Conservation (phyloP, 225 moss, liverwort and hornwort species). For the Polytrichum formosum region DNA sequence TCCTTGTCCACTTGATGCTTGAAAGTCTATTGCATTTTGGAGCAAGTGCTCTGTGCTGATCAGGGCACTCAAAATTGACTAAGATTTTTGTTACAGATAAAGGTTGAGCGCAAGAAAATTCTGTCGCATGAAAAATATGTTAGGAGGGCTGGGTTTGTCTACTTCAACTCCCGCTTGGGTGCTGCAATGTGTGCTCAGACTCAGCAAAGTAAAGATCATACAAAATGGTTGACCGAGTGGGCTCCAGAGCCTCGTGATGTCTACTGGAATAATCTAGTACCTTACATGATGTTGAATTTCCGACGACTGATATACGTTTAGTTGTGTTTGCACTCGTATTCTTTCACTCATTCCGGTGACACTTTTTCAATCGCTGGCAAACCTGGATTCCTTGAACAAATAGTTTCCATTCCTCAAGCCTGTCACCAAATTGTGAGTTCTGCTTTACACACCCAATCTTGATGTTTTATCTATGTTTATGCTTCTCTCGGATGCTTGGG, state of each 20-base stretch:
- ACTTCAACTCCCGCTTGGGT: slow-evolving; percentile 51
- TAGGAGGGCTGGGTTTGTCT: slow-evolving; percentile 22
- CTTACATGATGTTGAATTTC: slow-evolving; percentile 29
- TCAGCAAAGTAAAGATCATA: neutral
- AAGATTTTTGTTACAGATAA: slow-evolving; percentile 25
- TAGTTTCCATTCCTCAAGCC: slow-evolving; percentile 31
- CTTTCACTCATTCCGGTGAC: slow-evolving; percentile 40
- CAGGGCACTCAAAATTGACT: neutral
- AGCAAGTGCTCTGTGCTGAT: no score
- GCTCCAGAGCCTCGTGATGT: slow-evolving; percentile 24
- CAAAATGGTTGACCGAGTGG: slow-evolving; percentile 52
- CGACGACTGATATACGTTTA: slow-evolving; percentile 20
- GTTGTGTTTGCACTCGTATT: slow-evolving; percentile 20
- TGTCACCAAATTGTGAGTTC: slow-evolving; percentile 43
- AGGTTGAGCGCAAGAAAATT: slow-evolving; percentile 20
- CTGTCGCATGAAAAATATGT: slow-evolving; percentile 14
- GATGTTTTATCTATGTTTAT: no score
- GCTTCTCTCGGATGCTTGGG: no score
- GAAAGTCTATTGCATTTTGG: no score
- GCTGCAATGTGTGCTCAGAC: slow-evolving; percentile 62
- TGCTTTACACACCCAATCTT: neutral
- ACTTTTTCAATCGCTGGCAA: no score
- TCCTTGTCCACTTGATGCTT: no score
- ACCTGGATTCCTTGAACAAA: no score
- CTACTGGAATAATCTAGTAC: slow-evolving; percentile 41